Evolutionary conservation across 1,284 basidiomycete species (phyloP).

Genomic region (Coriolopsis trogii): DNA sequence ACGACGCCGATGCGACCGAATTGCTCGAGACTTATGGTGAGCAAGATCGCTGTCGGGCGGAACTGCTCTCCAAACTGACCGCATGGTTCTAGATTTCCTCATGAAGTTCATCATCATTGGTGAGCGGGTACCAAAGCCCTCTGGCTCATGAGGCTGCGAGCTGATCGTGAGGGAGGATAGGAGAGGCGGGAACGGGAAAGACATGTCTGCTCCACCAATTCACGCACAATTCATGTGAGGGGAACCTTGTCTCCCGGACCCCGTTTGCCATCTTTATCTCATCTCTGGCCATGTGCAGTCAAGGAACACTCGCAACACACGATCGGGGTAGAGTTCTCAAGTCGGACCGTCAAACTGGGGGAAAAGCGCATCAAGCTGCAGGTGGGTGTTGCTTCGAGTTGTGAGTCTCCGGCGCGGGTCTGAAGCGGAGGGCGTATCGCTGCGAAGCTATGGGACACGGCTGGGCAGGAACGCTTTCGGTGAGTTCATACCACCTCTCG

Average conservation of each 20-base stretch:
- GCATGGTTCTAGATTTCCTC: constrained; percentile 75
- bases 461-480: constrained; percentile 94
- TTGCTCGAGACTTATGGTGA: constrained; percentile 91
- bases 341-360: constrained; percentile 84
- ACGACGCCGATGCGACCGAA: constrained; percentile 82
- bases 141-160: background rate
- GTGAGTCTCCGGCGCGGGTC: background rate
- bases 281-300: constrained; percentile 64
- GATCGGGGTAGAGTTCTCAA: constrained; percentile 96
- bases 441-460: constrained; percentile 92
- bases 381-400: constrained; percentile 48
- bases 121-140: constrained; percentile 39
- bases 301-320: constrained; percentile 97
- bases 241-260: constrained; percentile 3
- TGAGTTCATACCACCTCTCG: constrained; percentile 37
- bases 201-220: constrained; percentile 96
- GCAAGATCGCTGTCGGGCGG: constrained; percentile 22
- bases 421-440: constrained; percentile 8
- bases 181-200: constrained; percentile 96
- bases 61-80: constrained; percentile 1
- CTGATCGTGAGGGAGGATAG: constrained; percentile 42
- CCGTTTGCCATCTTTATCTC: constrained; percentile 9
- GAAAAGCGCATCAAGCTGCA: constrained; percentile 95
- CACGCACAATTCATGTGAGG: constrained; percentile 90
- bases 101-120: constrained; percentile 98